A percentile compares a stretch with the other conserved stretches of the same genome.
phyloP scores from a whole-genome alignment of 768 basidiomycete genomes.

The Boletus rubropictus region DNA sequence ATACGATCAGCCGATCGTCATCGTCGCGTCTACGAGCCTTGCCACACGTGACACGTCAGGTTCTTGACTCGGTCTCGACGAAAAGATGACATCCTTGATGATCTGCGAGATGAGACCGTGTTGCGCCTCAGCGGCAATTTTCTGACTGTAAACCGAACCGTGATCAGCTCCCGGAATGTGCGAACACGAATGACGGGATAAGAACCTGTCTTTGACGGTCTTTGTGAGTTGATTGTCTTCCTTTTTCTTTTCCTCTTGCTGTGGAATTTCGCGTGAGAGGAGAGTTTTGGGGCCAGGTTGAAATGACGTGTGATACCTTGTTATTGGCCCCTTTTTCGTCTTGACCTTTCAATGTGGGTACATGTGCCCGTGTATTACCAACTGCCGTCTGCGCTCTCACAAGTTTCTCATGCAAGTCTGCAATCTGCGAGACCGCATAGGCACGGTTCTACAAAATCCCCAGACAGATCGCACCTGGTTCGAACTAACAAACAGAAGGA shows the following conservation, averaged over 20 bases:
- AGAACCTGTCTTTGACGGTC: conserved; percentile 86
- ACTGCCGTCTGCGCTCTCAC: conserved; percentile 61
- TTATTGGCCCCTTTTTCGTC: conserved; percentile 34
- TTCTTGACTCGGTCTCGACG: conserved; percentile 36
- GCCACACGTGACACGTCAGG: conserved; percentile 20
- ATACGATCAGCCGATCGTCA: conserved; percentile 25
- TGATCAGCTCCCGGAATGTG: not conserved
- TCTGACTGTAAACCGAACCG: conserved; percentile 48
- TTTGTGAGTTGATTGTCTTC: conserved; percentile 84
- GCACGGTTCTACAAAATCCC: conserved; percentile 69
- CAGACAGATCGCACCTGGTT: not conserved
- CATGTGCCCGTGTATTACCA: conserved; percentile 49
- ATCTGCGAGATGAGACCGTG: conserved; percentile 92
- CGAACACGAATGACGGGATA: conserved; percentile 1
- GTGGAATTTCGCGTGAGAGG: not conserved
- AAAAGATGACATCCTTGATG: conserved; percentile 90
- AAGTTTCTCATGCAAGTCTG: conserved; percentile 88
- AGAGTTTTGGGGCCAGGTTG: not conserved
- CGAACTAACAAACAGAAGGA: not conserved
- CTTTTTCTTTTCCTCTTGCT: conserved; percentile 70
- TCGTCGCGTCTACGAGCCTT: conserved; percentile 35
- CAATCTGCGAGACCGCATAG: conserved; percentile 87
- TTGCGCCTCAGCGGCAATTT: conserved; percentile 86
- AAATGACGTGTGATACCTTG: conserved; percentile 37
- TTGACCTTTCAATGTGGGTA: conserved; percentile 49